Evolutionary conservation across 1,284 basidiomycete species (phyloP).

Genomic region (Afroboletus lepidellus): DNA sequence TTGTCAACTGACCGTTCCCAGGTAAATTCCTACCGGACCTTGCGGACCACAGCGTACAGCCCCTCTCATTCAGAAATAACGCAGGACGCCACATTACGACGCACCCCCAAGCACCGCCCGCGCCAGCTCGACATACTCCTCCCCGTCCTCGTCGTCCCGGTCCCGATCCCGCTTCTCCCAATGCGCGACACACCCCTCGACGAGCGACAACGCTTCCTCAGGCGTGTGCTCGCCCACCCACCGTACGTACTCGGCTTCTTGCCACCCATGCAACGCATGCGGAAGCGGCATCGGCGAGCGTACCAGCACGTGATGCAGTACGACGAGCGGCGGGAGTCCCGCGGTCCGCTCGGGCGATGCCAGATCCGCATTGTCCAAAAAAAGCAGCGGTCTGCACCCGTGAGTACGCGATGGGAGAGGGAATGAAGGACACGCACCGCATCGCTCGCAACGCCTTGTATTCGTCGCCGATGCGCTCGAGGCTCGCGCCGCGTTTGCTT

Average conservation of each 20-base stretch:
- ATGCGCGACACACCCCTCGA: constrained; percentile 67
- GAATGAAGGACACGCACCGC: constrained; percentile 47
- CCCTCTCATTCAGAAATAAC: no score
- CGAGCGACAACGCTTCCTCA: constrained; percentile 66
- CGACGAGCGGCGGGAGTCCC: constrained; percentile 77
- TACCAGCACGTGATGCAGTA: constrained; percentile 91
- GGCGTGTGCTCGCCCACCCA: constrained; percentile 82
- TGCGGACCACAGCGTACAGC: no score
- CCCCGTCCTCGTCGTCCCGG: constrained; percentile 46
- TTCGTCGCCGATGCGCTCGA: constrained; percentile 76
- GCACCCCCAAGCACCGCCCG: constrained; percentile 52
- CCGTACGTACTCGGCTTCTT: constrained; percentile 87
- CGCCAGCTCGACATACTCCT: constrained; percentile 66
- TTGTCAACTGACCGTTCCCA: no score
- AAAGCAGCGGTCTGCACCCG: constrained; percentile 70
- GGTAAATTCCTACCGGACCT: no score
- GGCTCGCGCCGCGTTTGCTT: constrained; percentile 57
- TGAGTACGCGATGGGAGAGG: neutral
- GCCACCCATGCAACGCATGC: constrained; percentile 87
- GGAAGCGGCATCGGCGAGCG: constrained; percentile 83
- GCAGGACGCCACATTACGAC: constrained; percentile 12
- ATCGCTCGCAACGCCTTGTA: constrained; percentile 79
- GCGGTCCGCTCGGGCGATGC: constrained; percentile 63
- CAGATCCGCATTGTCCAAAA: constrained; percentile 75
- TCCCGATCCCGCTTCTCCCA: constrained; percentile 69